phyloP scores from a whole-genome alignment of 805 yeast genomes.

The Metschnikowia reukaufii region DNA sequence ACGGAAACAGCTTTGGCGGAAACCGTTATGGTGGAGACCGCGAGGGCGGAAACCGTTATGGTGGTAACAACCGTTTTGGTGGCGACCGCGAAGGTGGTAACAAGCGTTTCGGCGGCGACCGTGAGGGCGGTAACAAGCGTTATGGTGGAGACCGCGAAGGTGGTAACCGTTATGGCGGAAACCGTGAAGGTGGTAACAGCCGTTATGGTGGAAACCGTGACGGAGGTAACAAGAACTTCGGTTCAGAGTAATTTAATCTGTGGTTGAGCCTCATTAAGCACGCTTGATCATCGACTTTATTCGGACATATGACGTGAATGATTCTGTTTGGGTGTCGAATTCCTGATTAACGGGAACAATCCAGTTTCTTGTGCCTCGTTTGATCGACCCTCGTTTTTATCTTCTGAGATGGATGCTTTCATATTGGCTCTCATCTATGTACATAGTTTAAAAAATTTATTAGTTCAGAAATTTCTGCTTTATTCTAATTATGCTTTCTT shows the following conservation, averaged over 20 bases:
- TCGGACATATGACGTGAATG: too few relatives aligned
- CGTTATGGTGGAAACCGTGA: not conserved
- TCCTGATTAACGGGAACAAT: too few relatives aligned
- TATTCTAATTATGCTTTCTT: not conserved
- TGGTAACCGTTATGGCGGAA: not conserved
- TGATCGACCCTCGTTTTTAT: not conserved
- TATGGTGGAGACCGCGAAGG: not conserved
- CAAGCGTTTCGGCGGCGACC: not conserved
- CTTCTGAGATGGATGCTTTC: not conserved
- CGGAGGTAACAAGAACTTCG: not conserved
- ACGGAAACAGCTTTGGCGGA: constrained; percentile 1
- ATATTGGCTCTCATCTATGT: not conserved
- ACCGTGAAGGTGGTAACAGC: not conserved
- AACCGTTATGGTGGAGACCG: not conserved
- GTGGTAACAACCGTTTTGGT: not conserved
- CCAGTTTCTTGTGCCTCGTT: too few relatives aligned
- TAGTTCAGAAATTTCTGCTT: not conserved
- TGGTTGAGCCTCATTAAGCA: too few relatives aligned
- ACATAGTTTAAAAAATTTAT: constrained; percentile 6
- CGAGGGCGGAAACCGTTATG: constrained; percentile 4
- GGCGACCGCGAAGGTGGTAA: not conserved
- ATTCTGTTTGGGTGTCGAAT: too few relatives aligned
- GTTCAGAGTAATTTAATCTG: too few relatives aligned
- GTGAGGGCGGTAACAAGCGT: constrained; percentile 1
- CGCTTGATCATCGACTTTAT: too few relatives aligned